Base-by-base conservation (phyloP, 2,329 filamentous ascomycete species). In the Aspergillus fischeri region DNA sequence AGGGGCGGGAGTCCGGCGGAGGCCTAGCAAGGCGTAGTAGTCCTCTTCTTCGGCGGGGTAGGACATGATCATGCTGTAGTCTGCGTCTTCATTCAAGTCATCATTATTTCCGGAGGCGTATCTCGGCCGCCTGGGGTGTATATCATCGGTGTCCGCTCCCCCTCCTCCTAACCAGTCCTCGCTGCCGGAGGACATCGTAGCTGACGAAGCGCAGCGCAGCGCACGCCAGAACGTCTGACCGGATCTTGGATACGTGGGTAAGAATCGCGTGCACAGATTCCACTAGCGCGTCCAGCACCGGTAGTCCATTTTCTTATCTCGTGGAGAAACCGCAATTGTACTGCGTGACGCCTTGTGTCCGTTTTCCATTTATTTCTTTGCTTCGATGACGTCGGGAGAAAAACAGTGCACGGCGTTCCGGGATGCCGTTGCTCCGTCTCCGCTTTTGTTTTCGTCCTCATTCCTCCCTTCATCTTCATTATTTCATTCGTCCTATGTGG, bases 1-100 rank as follows among this genome's bases (percentile, higher is more conserved):
- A 1, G 76, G 76, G 1, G 74, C 67, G n/a, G 75, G 75, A 4
- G 69, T 60, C 53, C 69, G 70, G 10, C 73, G 61, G 14, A 78
- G 70, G 6, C 71, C 72, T 6, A 78, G 67, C n/a, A 77, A 61
- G 51, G 70, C 66, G 56, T 78, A 78, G 60, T 77, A 77, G 59
- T 78, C 76, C 56, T 73, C 66, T 17, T 68, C 59, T 38, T 38
- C 32, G 14, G 14, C 32, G n/a, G 73, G 67, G 58, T 73, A 73
- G 29, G 65, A 58, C 58, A 64, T 61, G 20, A 69, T 45, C 51
- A 59, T 52, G 50, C 59, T 65, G 55, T 71, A 70, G n/a, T 70
- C 66, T 41, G 57, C 59, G 47, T 71, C 65, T 47, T 48, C 32
- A 14, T 51, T 45, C 44, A 24, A 3, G 7, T 38, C 11, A 14